A percentile compares a stretch with the other conserved stretches of the same genome.
phyloP scores from a whole-genome alignment of 116 monocot species.

The Thalassia testudinum region DNA sequence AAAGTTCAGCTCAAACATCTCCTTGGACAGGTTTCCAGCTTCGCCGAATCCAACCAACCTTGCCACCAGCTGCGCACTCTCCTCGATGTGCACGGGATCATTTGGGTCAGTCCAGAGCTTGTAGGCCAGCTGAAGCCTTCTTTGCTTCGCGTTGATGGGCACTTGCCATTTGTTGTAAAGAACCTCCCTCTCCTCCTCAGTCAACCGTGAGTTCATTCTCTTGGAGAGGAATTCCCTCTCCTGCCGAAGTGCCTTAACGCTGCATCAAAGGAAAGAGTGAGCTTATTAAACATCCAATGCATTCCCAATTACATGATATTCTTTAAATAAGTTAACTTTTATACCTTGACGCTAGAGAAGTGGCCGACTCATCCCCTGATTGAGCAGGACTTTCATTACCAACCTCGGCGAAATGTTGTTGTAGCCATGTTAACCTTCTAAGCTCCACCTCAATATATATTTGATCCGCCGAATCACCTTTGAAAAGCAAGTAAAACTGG shows the following conservation, averaged over 20 bases:
- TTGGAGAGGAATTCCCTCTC: conserved; percentile 75
- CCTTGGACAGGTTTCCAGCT: conserved; percentile 58
- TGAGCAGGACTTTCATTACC: conserved; percentile 45
- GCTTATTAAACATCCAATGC: too few relatives aligned
- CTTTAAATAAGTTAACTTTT: too few relatives aligned
- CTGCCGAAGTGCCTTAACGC: conserved; percentile 46
- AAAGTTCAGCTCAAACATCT: conserved; percentile 93
- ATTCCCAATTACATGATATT: too few relatives aligned
- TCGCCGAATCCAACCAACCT: conserved; percentile 77
- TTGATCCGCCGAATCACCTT: conserved; percentile 87
- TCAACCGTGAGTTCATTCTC: conserved; percentile 50
- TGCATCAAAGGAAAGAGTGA: too few relatives aligned
- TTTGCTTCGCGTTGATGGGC: conserved; percentile 60
- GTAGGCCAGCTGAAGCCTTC: conserved; percentile 68
- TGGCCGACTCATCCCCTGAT: conserved; percentile 36
- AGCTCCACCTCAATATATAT: conserved; percentile 96
- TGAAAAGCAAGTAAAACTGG: conserved; percentile 84
- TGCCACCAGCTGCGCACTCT: conserved; percentile 84
- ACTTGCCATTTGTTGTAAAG: conserved; percentile 65
- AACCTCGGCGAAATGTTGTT: conserved; percentile 51
- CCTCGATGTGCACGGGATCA: conserved; percentile 48
- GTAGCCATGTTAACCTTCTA: conserved; percentile 72
- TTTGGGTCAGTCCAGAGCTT: conserved; percentile 73
- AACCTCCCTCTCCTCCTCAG: conserved; percentile 57
- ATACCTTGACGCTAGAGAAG: conserved; percentile 79